Conservation (phyloP, 2,329 filamentous ascomycete species). For the Podosphaera fusca region DNA sequence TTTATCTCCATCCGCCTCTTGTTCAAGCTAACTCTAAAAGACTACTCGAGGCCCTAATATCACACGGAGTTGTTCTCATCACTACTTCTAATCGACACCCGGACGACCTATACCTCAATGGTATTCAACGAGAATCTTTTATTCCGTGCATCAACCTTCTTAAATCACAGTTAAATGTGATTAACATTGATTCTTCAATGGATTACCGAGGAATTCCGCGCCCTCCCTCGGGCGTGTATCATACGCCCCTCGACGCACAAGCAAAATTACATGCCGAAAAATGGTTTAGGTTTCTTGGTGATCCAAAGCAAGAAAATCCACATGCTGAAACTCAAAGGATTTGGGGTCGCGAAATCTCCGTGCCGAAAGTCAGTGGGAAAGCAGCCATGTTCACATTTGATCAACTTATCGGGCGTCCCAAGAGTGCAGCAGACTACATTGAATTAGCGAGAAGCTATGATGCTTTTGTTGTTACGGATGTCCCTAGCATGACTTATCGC, state of each 20-base stretch:
- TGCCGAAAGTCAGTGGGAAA: constrained; percentile 68
- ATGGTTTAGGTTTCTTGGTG: constrained; percentile 89
- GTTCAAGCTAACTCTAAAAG: constrained; percentile 17
- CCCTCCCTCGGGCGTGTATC: constrained; percentile 81
- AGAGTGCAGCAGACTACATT: constrained; percentile 83
- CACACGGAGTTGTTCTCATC: constrained; percentile 85
- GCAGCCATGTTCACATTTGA: constrained; percentile 84
- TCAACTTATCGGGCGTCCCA: constrained; percentile 71
- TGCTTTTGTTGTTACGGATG: constrained; percentile 73
- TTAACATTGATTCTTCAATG: constrained; percentile 84
- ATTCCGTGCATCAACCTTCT: constrained; percentile 86
- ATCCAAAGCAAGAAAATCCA: constrained; percentile 51
- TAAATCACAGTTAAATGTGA: constrained; percentile 60
- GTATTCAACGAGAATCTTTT: constrained; percentile 87
- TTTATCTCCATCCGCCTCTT: constrained; percentile 4
- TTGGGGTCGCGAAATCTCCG: constrained; percentile 77
- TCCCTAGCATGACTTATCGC: constrained; percentile 75
- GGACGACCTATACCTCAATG: constrained; percentile 91
- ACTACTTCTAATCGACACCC: constrained; percentile 96
- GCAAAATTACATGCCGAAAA: constrained; percentile 67
- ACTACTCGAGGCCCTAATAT: constrained; percentile 76
- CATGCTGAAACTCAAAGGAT: constrained; percentile 61
- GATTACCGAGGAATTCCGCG: constrained; percentile 95
- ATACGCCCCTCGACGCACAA: constrained; percentile 60
- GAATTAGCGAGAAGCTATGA: constrained; percentile 80